Evolutionary conservation across 2,329 filamentous ascomycete species (phyloP).

Genomic region (Albophoma yamanashiensis): DNA sequence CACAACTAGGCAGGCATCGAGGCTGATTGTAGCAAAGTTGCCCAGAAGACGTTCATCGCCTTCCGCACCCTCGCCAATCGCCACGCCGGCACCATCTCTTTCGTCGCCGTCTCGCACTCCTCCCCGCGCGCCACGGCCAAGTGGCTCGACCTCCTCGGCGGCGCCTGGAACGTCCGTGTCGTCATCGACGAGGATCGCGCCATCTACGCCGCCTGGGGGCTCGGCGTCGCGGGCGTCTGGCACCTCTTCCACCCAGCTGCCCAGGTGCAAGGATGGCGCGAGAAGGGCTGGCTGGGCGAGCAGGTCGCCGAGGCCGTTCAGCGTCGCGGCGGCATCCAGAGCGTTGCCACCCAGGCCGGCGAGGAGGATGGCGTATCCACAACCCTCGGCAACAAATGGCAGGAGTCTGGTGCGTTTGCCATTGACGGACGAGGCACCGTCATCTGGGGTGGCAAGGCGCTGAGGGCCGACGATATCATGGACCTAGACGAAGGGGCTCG

Average conservation of each 20-base stretch:
- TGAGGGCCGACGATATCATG: slow-evolving; percentile 38
- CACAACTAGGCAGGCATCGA: neutral
- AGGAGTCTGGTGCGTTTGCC: slow-evolving; percentile 40
- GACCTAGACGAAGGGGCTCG: slow-evolving; percentile 39
- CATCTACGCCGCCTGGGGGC: slow-evolving; percentile 48
- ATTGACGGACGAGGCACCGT: slow-evolving; percentile 38
- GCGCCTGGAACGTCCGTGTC: slow-evolving; percentile 41
- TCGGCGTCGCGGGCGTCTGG: slow-evolving; percentile 39
- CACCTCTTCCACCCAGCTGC: slow-evolving; percentile 43
- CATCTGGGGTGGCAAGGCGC: slow-evolving; percentile 38
- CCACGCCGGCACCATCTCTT: slow-evolving; percentile 35
- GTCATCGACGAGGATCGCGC: slow-evolving; percentile 45
- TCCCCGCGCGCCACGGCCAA: slow-evolving; percentile 43
- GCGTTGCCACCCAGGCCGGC: slow-evolving; percentile 6
- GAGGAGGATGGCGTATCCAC: slow-evolving; percentile 27
- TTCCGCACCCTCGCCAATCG: slow-evolving; percentile 44
- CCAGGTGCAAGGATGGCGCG: slow-evolving; percentile 40
- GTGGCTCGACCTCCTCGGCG: slow-evolving; percentile 47
- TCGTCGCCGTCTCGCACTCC: slow-evolving; percentile 50
- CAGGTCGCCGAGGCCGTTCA: slow-evolving; percentile 37
- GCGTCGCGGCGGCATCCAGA: slow-evolving; percentile 20
- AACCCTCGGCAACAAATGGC: slow-evolving; percentile 46
- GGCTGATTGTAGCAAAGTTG: slow-evolving; percentile 25
- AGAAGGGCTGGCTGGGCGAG: slow-evolving; percentile 43
- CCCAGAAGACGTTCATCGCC: slow-evolving; percentile 45